phyloP scores from a whole-genome alignment of 371 early-diverging fungal species.

The Mortierella sp. region DNA sequence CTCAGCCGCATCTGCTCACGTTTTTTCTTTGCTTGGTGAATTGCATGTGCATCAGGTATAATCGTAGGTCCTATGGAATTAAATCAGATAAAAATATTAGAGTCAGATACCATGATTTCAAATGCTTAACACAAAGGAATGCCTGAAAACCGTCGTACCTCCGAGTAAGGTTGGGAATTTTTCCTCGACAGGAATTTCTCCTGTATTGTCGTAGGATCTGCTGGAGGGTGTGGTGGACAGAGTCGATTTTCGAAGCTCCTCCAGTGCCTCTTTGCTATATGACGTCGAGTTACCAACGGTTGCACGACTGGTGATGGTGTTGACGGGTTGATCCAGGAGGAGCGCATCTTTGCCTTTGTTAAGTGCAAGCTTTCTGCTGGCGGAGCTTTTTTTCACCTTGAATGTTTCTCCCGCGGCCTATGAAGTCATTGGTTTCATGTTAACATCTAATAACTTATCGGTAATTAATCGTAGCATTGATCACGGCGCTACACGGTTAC shows the following conservation, averaged over 20 bases:
- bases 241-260: slow-evolving; percentile 43
- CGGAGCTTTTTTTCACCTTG: slow-evolving; percentile 48
- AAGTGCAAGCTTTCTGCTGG: slow-evolving; percentile 32
- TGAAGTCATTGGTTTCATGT: neutral
- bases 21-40: slow-evolving; percentile 47
- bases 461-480: neutral
- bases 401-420: slow-evolving; percentile 46
- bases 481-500: slow-evolving; percentile 5
- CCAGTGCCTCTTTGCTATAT: slow-evolving; percentile 53
- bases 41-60: slow-evolving; percentile 47
- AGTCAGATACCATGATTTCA: neutral
- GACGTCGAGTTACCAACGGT: slow-evolving; percentile 33
- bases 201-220: neutral
- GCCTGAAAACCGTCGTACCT: slow-evolving; percentile 19
- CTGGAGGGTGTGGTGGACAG: slow-evolving; percentile 38
- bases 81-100: neutral
- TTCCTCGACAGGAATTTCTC: slow-evolving; percentile 22
- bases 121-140: neutral
- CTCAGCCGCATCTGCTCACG: slow-evolving; percentile 50
- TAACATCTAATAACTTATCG: neutral
- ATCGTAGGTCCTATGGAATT: slow-evolving; percentile 19
- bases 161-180: slow-evolving; percentile 29
- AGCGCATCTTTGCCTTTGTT: slow-evolving; percentile 26
- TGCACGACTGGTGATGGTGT: slow-evolving; percentile 40
- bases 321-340: neutral